Percentiles rank a stretch among this genome's conserved stretches.
These are phyloP conservation scores for Lactarius hengduanensis DNA, from an alignment of 768 basidiomycete genomes.

Conservation along the genomic window DNA sequence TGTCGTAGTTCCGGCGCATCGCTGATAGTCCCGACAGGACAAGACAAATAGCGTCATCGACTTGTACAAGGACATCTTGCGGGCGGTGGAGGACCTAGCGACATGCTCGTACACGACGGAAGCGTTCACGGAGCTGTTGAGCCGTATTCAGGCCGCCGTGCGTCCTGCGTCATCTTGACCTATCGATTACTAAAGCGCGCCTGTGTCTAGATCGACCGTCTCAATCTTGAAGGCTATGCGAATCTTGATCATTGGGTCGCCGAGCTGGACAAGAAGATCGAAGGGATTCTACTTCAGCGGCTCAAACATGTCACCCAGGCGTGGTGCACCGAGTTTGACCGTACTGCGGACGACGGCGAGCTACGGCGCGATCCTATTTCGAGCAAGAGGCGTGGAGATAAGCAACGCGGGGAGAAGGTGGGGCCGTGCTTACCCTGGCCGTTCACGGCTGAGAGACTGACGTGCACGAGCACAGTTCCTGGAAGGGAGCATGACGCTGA, in stretches of 20 bases:
- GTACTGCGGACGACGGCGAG: slow-evolving; percentile 63
- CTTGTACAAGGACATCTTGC: slow-evolving; percentile 79
- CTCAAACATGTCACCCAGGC: slow-evolving; percentile 74
- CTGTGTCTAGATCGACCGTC: slow-evolving; percentile 70
- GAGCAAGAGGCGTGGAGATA: slow-evolving; percentile 67
- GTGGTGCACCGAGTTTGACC: slow-evolving; percentile 88
- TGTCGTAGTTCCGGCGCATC: not conserved
- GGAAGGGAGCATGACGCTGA: slow-evolving; percentile 72
- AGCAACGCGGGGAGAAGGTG: slow-evolving; percentile 76
- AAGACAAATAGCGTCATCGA: slow-evolving; percentile 95
- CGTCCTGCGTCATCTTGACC: slow-evolving; percentile 32
- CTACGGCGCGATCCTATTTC: slow-evolving; percentile 51
- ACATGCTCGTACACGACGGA: slow-evolving; percentile 85
- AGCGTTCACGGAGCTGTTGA: slow-evolving; percentile 75
- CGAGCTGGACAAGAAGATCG: slow-evolving; percentile 68
- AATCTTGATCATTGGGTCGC: slow-evolving; percentile 63
- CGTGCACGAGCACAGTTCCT: slow-evolving; percentile 46
- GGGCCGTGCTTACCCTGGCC: slow-evolving; percentile 18
- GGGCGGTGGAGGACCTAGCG: slow-evolving; percentile 81
- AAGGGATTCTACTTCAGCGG: slow-evolving; percentile 72
- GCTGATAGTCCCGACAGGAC: slow-evolving; percentile 51
- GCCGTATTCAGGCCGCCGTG: slow-evolving; percentile 82
- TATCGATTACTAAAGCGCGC: slow-evolving; percentile 1
- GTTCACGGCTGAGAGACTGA: not conserved
- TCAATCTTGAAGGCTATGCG: slow-evolving; percentile 93